These are phyloP conservation scores for Pseudevernia furfuracea DNA, from an alignment of 495 filamentous ascomycete species.

Conservation along the genomic window DNA sequence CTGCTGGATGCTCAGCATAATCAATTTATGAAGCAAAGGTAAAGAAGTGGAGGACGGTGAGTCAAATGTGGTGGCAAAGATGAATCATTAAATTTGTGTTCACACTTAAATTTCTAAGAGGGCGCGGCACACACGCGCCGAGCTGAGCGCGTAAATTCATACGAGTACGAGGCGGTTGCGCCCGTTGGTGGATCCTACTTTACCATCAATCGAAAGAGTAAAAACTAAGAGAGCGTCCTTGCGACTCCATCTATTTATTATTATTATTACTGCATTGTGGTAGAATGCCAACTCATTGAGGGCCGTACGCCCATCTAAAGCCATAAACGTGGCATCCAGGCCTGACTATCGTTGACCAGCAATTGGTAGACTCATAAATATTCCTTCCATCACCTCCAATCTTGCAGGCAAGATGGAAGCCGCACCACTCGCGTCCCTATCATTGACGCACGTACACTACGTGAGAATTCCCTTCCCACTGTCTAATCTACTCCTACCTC, in stretches of 20 bases:
- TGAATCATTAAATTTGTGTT: background rate
- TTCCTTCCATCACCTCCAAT: background rate
- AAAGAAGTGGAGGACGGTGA: background rate
- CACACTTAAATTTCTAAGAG: background rate
- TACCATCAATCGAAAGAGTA: too few species aligned
- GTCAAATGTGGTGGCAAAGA: background rate
- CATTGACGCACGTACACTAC: conserved; percentile 3
- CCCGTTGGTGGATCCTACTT: too few species aligned
- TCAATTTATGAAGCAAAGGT: background rate
- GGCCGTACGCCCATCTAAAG: background rate
- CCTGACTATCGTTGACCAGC: too few species aligned
- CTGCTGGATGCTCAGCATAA: background rate
- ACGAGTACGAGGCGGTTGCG: too few species aligned
- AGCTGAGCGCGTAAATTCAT: conserved; percentile 1
- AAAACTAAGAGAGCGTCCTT: too few species aligned
- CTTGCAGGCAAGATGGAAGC: conserved; percentile 47
- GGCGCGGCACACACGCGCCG: background rate
- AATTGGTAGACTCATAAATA: background rate
- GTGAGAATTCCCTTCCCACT: conserved; percentile 51
- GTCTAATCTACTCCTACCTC: conserved; percentile 41
- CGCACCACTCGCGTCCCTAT: conserved; percentile 52
- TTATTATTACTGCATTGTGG: background rate
- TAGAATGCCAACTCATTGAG: background rate
- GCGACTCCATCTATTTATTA: too few species aligned
- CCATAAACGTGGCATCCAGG: background rate